Conservation (phyloP, 2,329 filamentous ascomycete species). For the Cladosporium cucumerinum region DNA sequence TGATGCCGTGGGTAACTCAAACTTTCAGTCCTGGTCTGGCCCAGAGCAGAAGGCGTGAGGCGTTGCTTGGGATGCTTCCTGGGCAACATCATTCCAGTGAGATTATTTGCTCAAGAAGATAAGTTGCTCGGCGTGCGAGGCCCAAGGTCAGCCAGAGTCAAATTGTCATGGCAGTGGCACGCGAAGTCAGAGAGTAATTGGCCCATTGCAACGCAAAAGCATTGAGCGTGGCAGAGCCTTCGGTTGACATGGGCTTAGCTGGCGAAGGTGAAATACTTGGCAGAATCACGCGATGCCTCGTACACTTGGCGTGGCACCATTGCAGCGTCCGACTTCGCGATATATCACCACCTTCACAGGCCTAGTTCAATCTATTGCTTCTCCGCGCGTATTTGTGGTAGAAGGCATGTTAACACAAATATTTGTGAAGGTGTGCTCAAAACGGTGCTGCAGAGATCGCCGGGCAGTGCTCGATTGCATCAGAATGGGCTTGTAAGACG, state of each 20-base stretch:
- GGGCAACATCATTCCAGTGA: not conserved
- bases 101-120: not conserved
- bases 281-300: slow-evolving; percentile 6
- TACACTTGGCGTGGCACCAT: not conserved
- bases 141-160: not conserved
- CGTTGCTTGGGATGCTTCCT: slow-evolving; percentile 10
- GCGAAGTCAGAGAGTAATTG: not conserved
- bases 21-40: not conserved
- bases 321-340: not conserved
- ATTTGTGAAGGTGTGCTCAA: not conserved
- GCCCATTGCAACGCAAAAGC: not conserved
- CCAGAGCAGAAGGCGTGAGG: not conserved
- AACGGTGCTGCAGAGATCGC: not conserved
- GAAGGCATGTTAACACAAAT: not conserved
- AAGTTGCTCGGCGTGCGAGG: slow-evolving; percentile 6
- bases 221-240: not conserved
- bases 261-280: slow-evolving; percentile 12
- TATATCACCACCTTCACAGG: not conserved
- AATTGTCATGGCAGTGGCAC: slow-evolving; percentile 3
- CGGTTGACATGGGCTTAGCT: slow-evolving; percentile 5
- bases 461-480: not conserved
- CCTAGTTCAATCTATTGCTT: not conserved
- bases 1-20: not conserved
- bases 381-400: not conserved
- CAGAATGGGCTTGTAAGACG: not conserved